phyloP scores from a whole-genome alignment of 2,329 filamentous ascomycete genomes.

The Arthrobotrys sphaeroides region DNA sequence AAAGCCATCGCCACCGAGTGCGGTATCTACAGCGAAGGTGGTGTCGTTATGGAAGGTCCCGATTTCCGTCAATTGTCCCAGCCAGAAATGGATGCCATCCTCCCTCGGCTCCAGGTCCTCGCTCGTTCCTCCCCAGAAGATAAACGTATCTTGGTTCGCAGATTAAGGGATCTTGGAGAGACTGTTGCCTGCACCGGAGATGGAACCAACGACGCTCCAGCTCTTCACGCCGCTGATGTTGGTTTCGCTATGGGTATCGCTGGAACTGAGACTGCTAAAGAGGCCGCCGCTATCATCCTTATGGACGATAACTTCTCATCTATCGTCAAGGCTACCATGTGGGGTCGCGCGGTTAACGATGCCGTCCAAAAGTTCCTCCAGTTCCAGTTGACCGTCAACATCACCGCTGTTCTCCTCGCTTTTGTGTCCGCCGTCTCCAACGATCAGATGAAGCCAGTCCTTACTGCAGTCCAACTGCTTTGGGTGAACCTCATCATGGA shows the following conservation, averaged over 20 bases:
- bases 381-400: slow-evolving; percentile 86
- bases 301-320: slow-evolving; percentile 73
- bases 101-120: slow-evolving; percentile 73
- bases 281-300: slow-evolving; percentile 70
- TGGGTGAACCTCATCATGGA: slow-evolving; percentile 99
- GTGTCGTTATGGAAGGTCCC: slow-evolving; percentile 63
- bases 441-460: slow-evolving; percentile 74
- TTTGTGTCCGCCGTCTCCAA: slow-evolving; percentile 86
- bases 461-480: slow-evolving; percentile 88
- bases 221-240: slow-evolving; percentile 73
- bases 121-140: slow-evolving; percentile 76
- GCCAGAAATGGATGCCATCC: slow-evolving; percentile 66
- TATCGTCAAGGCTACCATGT: slow-evolving; percentile 71
- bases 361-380: slow-evolving; percentile 67
- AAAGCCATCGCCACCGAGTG: slow-evolving; percentile 64
- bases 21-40: slow-evolving; percentile 61
- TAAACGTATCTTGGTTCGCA: slow-evolving; percentile 72
- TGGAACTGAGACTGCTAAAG: slow-evolving; percentile 72
- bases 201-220: slow-evolving; percentile 73
- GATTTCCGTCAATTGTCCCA: slow-evolving; percentile 63
- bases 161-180: slow-evolving; percentile 72
- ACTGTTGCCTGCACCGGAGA: slow-evolving; percentile 74
- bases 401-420: slow-evolving; percentile 86
- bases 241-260: slow-evolving; percentile 75
- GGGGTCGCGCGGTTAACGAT: slow-evolving; percentile 70